Base-by-base conservation (phyloP, 495 filamentous ascomycete genomes). In the Acidomyces sp. region DNA sequence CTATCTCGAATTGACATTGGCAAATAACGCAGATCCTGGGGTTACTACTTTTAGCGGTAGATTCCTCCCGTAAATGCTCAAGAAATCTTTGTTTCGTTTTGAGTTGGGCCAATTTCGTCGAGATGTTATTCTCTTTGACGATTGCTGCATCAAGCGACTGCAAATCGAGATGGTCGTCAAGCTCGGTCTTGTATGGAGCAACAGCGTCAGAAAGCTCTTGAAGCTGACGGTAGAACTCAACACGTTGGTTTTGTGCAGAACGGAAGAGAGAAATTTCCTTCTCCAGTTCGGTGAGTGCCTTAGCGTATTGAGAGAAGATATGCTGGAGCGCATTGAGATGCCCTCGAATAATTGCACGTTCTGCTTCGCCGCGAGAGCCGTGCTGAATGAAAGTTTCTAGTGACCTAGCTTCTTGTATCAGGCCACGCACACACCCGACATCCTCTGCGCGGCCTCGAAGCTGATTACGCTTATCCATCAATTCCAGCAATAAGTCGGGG, bases 131-230 rank as follows among this genome's bases (percentile, higher is more conserved):
- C 55, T 84, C 75, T 19, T 67, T 59, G 23, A 58, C 49, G 6
- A 15, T 38, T 27, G 48, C 34, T 10, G 6, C 19, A 6, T 53
- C 22, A 9, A 65, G 52, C 16, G 45, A 51, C 32, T 46, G 57
- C 25, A 57, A 57, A 51, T 70, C 54, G 9, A 68, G 58, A 34
- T 61, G 56, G 3, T 65, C 63, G 23, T 66, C 61, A 39, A 64
- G 62, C 34, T 73, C 65, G 28, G 73, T 67, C 46, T 83, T 76
- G 30, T 79, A 79, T 6, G 80, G 78, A 6, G 69, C 72, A 0
- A 94, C 83, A 17, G 70, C 85, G 58, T 94, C 86, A 0, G 88
- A 95, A 24, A 95, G 74, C 13, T 72, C 69, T 54, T 95, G 88
- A 15, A 97, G 62, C 49, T 94, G 88, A 0, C 79, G 74, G 57